Base-by-base conservation (phyloP, 192 early-diverging fungal species). In the Linnemannia elongata region DNA sequence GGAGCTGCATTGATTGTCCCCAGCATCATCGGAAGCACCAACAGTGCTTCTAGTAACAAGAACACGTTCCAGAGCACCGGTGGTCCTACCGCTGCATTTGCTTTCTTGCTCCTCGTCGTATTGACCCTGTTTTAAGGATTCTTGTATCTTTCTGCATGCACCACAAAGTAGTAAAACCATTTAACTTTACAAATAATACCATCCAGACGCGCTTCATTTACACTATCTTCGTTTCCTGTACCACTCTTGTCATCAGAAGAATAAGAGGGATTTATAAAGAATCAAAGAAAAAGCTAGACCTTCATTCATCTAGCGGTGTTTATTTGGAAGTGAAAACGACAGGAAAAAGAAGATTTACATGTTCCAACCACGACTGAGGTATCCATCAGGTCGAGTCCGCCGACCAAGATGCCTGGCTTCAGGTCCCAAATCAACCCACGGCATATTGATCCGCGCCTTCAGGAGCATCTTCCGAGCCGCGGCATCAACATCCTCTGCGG, bases 381-480 rank as follows among this genome's bases (percentile, higher is more conserved):
- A 79, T 22, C 52, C 68, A 17, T 68, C 69, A 12, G 78, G 74
- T 35, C 36, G 78, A 9, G 30, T 27, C 10, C 77, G 47, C 22
- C 49, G 36, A 39, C 68, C 83, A 5, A 79, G 57, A 68, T 85
- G 74, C 36, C 73, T 70, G 4, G 83, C 78, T 27, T 85, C 78
- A 2, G 77, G 77, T 0, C 83, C 78, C 7, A 85, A 47, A 9
- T 85, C 83, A 39, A 85, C 41, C 77, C 78, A 80, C 0, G 83
- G 78, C 42, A 79, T 15, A 42, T 80, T 69, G 22, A 85, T 18
- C 12, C 42, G 44, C n/a, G 77, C 77, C 57, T 70, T 75, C 54
- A 80, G 8, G 15, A 85, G 30, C 74, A 76, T 39, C 15, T 71
- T 52, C 4, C 74, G 72, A 8, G 83, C 82, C 8, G 30, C 41